phyloP scores from a whole-genome alignment of 192 early-diverging fungal genomes.

The Backusella macrospora region DNA sequence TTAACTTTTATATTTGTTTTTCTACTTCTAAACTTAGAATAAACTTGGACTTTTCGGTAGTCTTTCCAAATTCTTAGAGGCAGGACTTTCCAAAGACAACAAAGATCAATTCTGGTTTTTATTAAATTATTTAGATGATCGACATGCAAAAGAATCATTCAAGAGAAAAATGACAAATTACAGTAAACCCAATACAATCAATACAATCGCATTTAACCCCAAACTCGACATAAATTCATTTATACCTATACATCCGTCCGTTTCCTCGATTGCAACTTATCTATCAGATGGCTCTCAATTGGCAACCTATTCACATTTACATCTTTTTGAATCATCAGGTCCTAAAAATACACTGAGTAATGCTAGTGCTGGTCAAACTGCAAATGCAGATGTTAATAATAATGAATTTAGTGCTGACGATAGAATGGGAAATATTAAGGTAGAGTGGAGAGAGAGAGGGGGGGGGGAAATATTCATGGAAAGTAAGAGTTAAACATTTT shows the following conservation, averaged over 20 bases:
- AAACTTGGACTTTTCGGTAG: constrained; percentile 62
- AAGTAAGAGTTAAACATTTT: background rate
- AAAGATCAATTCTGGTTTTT: constrained; percentile 58
- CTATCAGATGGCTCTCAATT: constrained; percentile 17
- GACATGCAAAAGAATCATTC: constrained; percentile 47
- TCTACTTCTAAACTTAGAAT: constrained; percentile 34
- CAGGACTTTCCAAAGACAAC: constrained; percentile 48
- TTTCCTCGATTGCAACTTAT: constrained; percentile 28
- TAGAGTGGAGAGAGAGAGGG: background rate
- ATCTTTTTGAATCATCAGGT: constrained; percentile 38
- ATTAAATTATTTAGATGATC: constrained; percentile 47
- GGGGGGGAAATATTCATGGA: background rate
- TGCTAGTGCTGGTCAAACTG: background rate
- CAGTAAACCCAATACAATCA: background rate
- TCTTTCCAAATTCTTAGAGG: constrained; percentile 57
- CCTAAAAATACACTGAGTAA: constrained; percentile 3
- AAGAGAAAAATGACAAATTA: constrained; percentile 17
- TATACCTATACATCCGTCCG: constrained; percentile 22
- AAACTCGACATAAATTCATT: constrained; percentile 12
- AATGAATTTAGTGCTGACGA: constrained; percentile 26
- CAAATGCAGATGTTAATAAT: constrained; percentile 11
- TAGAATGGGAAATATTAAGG: constrained; percentile 37
- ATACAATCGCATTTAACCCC: constrained; percentile 20
- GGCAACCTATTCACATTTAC: constrained; percentile 28
- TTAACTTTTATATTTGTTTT: background rate